phyloP scores from a whole-genome alignment of 2,329 filamentous ascomycete genomes.

The Botrytis byssoidea region DNA sequence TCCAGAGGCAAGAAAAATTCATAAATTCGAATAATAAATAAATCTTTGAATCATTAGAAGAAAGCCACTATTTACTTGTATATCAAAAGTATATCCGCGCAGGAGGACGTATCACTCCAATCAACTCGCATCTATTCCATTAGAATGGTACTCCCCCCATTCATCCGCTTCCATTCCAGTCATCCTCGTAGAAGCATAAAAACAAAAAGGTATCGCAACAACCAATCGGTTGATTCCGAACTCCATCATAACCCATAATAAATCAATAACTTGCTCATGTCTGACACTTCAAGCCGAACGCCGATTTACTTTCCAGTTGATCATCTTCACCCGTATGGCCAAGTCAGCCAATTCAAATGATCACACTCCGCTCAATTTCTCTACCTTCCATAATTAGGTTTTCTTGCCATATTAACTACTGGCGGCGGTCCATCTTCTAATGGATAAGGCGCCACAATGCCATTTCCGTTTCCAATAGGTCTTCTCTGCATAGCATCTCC shows the following conservation, averaged over 20 bases:
- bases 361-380: not conserved
- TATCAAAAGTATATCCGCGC: not conserved
- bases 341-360: not conserved
- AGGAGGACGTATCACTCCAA: not conserved
- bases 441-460: constrained; percentile 62
- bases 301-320: not conserved
- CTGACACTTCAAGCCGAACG: not conserved
- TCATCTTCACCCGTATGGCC: not conserved
- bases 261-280: not conserved
- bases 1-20: no score
- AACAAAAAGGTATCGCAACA: constrained; percentile 15
- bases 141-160: not conserved
- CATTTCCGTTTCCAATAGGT: constrained; percentile 24
- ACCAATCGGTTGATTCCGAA: not conserved
- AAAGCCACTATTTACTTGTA: not conserved
- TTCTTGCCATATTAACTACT: constrained; percentile 78
- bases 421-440: constrained; percentile 78
- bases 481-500: constrained; percentile 27
- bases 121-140: not conserved
- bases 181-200: not conserved
- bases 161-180: not conserved
- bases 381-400: constrained; percentile 53
- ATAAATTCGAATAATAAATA: not conserved
- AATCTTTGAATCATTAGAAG: not conserved
- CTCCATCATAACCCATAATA: constrained; percentile 8